These are phyloP conservation scores for Phytophthora cactorum DNA, from an alignment of 352 stramenopile species.

Conservation along the genomic window DNA sequence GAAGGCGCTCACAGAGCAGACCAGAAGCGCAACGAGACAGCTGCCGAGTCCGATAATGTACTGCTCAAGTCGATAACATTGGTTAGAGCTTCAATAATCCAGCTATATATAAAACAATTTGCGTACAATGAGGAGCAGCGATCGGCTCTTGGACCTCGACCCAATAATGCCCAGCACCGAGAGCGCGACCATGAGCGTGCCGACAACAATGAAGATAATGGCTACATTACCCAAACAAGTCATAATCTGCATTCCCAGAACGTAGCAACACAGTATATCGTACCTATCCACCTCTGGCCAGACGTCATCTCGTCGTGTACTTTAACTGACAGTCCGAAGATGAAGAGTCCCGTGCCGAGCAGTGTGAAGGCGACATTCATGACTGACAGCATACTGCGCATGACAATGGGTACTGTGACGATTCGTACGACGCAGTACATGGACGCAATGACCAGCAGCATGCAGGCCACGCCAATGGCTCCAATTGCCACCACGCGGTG, in stretches of 20 bases:
- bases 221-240: conserved; percentile 33
- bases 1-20: conserved; percentile 72
- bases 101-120: background rate
- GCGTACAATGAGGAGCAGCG: conserved; percentile 80
- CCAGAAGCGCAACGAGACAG: conserved; percentile 66
- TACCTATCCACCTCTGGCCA: conserved; percentile 81
- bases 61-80: conserved; percentile 30
- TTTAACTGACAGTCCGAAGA: conserved; percentile 64
- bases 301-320: conserved; percentile 68
- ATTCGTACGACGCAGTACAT: conserved; percentile 87
- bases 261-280: background rate
- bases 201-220: conserved; percentile 75
- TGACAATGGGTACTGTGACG: conserved; percentile 87
- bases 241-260: background rate
- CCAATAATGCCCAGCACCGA: conserved; percentile 75
- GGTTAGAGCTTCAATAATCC: conserved; percentile 1
- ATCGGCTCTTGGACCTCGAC: conserved; percentile 73
- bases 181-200: conserved; percentile 68
- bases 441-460: conserved; percentile 55
- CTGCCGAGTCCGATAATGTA: conserved; percentile 74
- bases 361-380: conserved; percentile 77
- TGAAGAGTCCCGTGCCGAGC: conserved; percentile 63
- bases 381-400: conserved; percentile 83
- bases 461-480: conserved; percentile 47
- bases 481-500: conserved; percentile 55